phyloP scores from a whole-genome alignment of 257 asterid genomes.

The Gentiana straminea region DNA sequence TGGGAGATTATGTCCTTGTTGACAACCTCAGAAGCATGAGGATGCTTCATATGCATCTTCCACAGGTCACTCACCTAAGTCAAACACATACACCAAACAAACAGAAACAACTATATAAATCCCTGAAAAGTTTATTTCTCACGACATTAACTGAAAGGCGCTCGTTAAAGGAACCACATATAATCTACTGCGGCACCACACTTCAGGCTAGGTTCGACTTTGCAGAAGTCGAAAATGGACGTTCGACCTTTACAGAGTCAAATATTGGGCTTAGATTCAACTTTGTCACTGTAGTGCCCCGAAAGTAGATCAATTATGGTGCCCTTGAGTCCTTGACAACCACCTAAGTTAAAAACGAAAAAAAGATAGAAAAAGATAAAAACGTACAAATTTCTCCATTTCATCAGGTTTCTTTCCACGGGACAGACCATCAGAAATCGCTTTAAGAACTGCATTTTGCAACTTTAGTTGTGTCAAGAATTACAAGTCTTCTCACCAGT shows the following conservation, averaged over 20 bases:
- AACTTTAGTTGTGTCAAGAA: background rate
- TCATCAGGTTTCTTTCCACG: slow-evolving; percentile 78
- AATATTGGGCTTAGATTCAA: too few relatives aligned
- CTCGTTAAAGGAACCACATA: too few relatives aligned
- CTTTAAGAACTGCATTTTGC: slow-evolving; percentile 61
- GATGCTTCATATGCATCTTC: slow-evolving; percentile 60
- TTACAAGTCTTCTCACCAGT: background rate
- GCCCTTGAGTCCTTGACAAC: too few relatives aligned
- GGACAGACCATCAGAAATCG: slow-evolving; percentile 78
- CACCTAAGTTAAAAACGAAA: background rate
- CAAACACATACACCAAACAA: background rate
- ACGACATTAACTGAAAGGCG: too few relatives aligned
- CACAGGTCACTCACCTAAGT: slow-evolving; percentile 45
- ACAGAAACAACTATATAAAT: background rate
- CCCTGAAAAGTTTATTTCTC: too few relatives aligned
- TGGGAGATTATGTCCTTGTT: slow-evolving; percentile 89
- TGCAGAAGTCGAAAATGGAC: too few relatives aligned
- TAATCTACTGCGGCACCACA: too few relatives aligned
- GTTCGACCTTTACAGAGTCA: background rate
- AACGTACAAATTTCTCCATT: slow-evolving; percentile 55
- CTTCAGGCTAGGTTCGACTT: too few relatives aligned
- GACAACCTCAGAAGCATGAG: slow-evolving; percentile 44
- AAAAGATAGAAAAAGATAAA: background rate
- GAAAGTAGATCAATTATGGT: too few relatives aligned
- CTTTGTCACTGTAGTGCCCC: too few relatives aligned